phyloP scores from a whole-genome alignment of 1,139 yeast species.

The Eremothecium sinecaudum region DNA sequence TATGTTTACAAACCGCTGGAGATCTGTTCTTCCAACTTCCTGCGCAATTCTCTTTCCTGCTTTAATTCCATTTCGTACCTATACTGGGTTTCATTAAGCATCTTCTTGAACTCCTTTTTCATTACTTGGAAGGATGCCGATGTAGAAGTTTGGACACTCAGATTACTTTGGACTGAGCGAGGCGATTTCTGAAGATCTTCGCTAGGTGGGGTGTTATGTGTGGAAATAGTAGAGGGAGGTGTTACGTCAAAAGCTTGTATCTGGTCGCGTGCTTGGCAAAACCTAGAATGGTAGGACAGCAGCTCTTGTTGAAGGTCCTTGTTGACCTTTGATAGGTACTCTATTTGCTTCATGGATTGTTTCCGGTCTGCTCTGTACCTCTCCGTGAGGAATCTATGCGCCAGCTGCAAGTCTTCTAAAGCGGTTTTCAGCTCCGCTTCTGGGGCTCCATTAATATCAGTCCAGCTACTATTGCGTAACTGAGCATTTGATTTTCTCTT shows the following conservation, averaged over 20 bases:
- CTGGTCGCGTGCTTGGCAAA: conserved; percentile 16
- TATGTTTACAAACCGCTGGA: conserved; percentile 2
- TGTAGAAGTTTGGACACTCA: conserved; percentile 7
- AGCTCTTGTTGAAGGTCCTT: conserved; percentile 27
- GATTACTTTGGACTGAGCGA: conserved; percentile 8
- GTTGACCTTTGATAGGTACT: conserved; percentile 23
- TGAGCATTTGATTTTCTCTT: not conserved
- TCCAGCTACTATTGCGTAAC: not conserved
- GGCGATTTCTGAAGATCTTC: conserved; percentile 14
- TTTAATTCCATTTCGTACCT: conserved; percentile 25
- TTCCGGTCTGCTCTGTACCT: conserved; percentile 28
- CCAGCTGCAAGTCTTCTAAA: conserved; percentile 28
- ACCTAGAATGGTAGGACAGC: conserved; percentile 20
- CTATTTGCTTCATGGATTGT: conserved; percentile 25
- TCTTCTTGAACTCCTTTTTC: conserved; percentile 28
- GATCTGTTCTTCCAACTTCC: conserved; percentile 19
- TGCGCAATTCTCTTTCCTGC: conserved; percentile 22
- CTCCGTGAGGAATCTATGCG: conserved; percentile 29
- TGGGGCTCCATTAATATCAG: not conserved
- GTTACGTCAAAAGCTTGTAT: conserved; percentile 11
- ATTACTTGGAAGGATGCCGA: conserved; percentile 24
- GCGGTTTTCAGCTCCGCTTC: conserved; percentile 23
- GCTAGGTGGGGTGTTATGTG: conserved; percentile 7
- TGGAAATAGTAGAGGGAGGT: conserved; percentile 4
- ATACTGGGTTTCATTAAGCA: conserved; percentile 26